Evolutionary conservation across 2,329 filamentous ascomycete genomes (phyloP).

Genomic region (Colletotrichum sansevieriae): DNA sequence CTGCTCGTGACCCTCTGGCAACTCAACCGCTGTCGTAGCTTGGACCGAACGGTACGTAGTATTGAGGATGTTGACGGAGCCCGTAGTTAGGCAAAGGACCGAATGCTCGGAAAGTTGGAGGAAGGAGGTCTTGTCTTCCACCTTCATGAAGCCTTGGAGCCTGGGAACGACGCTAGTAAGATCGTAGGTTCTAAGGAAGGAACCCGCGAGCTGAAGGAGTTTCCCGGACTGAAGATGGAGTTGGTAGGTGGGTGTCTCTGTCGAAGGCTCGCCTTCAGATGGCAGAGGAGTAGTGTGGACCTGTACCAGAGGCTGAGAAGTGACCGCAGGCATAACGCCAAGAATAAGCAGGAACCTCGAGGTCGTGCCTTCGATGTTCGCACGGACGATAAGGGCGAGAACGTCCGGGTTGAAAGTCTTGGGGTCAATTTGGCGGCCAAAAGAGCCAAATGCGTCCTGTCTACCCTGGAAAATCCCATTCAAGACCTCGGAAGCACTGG

Average conservation of each 20-base stretch:
- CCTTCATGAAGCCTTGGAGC: conserved; percentile 66
- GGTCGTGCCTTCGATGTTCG: conserved; percentile 39
- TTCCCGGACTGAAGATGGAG: conserved; percentile 74
- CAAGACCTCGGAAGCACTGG: conserved; percentile 61
- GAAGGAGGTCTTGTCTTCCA: conserved; percentile 70
- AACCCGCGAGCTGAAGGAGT: conserved; percentile 70
- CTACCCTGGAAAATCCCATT: conserved; percentile 69
- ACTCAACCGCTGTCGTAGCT: conserved; percentile 60
- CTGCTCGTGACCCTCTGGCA: conserved; percentile 52
- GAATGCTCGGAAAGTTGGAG: conserved; percentile 76
- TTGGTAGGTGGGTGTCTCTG: conserved; percentile 56
- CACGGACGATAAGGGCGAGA: conserved; percentile 64
- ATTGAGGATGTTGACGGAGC: conserved; percentile 74
- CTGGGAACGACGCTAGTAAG: conserved; percentile 73
- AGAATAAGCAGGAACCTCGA: conserved; percentile 53
- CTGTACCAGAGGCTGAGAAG: conserved; percentile 49
- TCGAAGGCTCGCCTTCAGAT: conserved; percentile 41
- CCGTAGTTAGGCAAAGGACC: conserved; percentile 70
- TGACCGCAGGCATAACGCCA: conserved; percentile 45
- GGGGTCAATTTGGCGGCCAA: conserved; percentile 61
- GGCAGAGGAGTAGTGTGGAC: conserved; percentile 56
- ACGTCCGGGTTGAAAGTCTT: conserved; percentile 64
- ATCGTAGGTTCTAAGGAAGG: conserved; percentile 72
- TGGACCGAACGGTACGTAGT: conserved; percentile 75
- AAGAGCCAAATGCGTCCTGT: conserved; percentile 64